phyloP scores from a whole-genome alignment of 2,329 filamentous ascomycete genomes.

The Microthyrium microscopicum region DNA sequence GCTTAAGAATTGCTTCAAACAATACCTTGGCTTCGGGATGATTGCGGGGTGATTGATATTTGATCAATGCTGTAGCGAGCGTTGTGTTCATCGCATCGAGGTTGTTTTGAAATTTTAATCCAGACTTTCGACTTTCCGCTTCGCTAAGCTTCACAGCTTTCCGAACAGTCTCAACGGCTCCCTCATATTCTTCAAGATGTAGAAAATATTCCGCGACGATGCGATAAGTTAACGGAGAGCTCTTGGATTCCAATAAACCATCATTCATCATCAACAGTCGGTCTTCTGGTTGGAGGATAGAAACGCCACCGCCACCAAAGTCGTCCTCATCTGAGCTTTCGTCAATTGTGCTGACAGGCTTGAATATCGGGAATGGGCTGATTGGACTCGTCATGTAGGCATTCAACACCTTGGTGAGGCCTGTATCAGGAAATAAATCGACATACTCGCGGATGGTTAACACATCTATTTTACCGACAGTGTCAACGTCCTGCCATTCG shows the following conservation, averaged over 20 bases:
- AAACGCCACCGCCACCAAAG: slow-evolving; percentile 41
- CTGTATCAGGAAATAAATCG: slow-evolving; percentile 66
- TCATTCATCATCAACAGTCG: slow-evolving; percentile 16
- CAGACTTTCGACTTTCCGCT: slow-evolving; percentile 47
- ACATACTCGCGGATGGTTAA: slow-evolving; percentile 68
- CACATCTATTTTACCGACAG: slow-evolving; percentile 58
- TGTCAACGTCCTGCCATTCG: slow-evolving; percentile 71
- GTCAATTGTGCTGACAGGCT: slow-evolving; percentile 11
- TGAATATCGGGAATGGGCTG: slow-evolving; percentile 56
- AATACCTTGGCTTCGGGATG: slow-evolving; percentile 76
- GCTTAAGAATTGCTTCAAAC: slow-evolving; percentile 64
- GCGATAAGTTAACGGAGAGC: slow-evolving; percentile 68
- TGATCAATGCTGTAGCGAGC: slow-evolving; percentile 75
- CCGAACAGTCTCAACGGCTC: slow-evolving; percentile 60
- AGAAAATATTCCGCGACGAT: slow-evolving; percentile 73
- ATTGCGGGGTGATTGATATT: slow-evolving; percentile 77
- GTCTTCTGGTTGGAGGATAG: slow-evolving; percentile 12
- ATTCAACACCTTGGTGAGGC: slow-evolving; percentile 64
- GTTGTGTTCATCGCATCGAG: slow-evolving; percentile 59
- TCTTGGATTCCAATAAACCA: slow-evolving; percentile 29
- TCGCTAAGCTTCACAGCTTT: slow-evolving; percentile 49
- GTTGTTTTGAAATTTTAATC: slow-evolving; percentile 46
- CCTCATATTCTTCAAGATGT: slow-evolving; percentile 70
- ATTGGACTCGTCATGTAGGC: slow-evolving; percentile 70
- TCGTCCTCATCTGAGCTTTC: slow-evolving; percentile 22